Conservation (phyloP, 257 asterid genomes). For the Nicotiana benthamiana region DNA sequence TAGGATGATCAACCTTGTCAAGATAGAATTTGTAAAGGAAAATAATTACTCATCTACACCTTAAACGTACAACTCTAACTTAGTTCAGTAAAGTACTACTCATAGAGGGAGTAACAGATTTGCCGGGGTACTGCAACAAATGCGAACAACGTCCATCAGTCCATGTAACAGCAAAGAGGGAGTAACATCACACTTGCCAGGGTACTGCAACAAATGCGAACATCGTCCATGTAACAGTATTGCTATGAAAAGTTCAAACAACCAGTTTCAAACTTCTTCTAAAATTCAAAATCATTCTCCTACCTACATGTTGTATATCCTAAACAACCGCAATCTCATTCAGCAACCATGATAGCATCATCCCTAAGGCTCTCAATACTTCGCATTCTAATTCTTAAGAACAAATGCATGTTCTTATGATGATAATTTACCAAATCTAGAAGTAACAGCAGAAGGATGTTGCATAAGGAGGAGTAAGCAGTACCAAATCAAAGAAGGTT, state of each 20-base stretch:
- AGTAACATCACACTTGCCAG: not conserved
- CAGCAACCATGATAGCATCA: not conserved
- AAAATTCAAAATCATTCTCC: not conserved
- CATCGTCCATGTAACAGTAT: not conserved
- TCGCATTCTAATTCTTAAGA: not conserved
- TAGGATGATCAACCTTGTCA: not conserved
- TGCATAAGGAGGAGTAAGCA: not conserved
- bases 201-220: not conserved
- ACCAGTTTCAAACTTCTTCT: not conserved
- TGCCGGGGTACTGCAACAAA: not conserved
- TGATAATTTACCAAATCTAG: not conserved
- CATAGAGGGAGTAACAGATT: not conserved
- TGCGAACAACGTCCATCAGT: not conserved
- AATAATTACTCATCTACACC: not conserved
- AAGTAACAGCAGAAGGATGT: not conserved
- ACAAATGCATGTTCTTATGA: not conserved
- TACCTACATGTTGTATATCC: not conserved
- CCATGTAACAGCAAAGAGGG: not conserved
- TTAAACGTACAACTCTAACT: not conserved
- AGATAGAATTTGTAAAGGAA: not conserved
- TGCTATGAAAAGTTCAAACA: not conserved
- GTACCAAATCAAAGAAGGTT: not conserved
- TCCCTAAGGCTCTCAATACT: not conserved
- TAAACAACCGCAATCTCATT: not conserved
- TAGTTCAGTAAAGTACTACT: not conserved